Conservation (phyloP, 2,329 filamentous ascomycete genomes). For the Fragosphaeria purpurea region DNA sequence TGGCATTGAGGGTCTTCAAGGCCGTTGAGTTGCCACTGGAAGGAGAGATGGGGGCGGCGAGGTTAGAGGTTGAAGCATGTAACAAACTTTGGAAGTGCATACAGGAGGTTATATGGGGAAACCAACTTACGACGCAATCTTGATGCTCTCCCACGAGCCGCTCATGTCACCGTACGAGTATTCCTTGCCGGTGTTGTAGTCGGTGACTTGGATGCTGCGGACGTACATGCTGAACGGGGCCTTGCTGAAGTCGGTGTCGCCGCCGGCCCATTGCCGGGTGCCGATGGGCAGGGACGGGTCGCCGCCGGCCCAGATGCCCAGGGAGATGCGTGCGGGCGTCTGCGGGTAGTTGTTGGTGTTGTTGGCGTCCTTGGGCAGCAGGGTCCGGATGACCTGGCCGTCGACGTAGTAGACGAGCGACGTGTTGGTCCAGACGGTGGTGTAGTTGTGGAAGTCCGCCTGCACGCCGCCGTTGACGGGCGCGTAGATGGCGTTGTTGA, state of each 20-base stretch:
- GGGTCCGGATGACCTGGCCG: constrained; percentile 51
- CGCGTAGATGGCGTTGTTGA: constrained; percentile 51
- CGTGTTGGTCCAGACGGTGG: constrained; percentile 61
- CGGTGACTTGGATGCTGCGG: constrained; percentile 32
- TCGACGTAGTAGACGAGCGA: constrained; percentile 62
- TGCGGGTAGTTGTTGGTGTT: constrained; percentile 59
- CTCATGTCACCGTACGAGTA: constrained; percentile 14
- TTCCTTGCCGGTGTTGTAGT: constrained; percentile 21
- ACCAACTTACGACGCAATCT: constrained; percentile 5
- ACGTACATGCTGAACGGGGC: constrained; percentile 56
- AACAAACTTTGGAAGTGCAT: too few relatives aligned
- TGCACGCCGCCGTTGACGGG: constrained; percentile 42
- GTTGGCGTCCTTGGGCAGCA: constrained; percentile 51
- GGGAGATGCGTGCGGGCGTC: constrained; percentile 61
- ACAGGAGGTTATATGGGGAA: too few relatives aligned
- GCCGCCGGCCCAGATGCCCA: constrained; percentile 58
- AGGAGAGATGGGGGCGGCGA: too few relatives aligned
- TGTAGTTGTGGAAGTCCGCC: constrained; percentile 63
- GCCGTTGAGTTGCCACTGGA: constrained; percentile 48
- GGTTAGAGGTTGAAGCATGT: too few relatives aligned
- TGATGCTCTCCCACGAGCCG: constrained; percentile 12
- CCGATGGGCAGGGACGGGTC: constrained; percentile 41
- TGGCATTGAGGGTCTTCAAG: constrained; percentile 30
- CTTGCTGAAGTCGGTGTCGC: constrained; percentile 42
- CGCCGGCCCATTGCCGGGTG: constrained; percentile 49